Evolutionary conservation across 2,329 filamentous ascomycete genomes (phyloP), one percentile per base, ranked within the genome.

Genomic region (Fusarium oxysporum): DNA sequence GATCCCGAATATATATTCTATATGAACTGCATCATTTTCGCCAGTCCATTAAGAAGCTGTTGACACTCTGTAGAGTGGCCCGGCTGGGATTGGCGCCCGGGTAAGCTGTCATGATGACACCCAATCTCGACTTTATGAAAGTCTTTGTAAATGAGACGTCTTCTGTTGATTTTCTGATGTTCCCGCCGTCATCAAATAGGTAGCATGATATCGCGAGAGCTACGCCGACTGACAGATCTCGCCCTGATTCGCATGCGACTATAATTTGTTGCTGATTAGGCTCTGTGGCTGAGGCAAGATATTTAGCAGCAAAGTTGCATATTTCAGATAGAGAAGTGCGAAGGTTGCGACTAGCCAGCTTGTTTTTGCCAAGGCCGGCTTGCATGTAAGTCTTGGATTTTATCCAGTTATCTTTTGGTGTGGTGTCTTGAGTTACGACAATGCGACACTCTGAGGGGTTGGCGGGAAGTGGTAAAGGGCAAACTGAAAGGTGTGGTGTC

Each of bases 1-100:
- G 25, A 28, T 6, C 17, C 23, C n/a, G 35, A 21, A 43, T 16
- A 40, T n/a, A 30, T 66, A 23, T 35, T 40, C 8, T 25, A n/a
- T 10, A 35, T 12, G 5, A 10, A 13, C 2, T 16, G 16, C 10
- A 23, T 80, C 65, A 73, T 79, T 69, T 82, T 50, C 79, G 78
- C 81, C 83, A 85, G 63, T 87, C 87, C 90, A 98, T 96, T 57
- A 98, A 83, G 77, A 94, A 97, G 62, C 93, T 93, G 81, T 98
- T 98, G 9, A 98, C 92, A 74, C 94, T 96, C 82, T 98, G 95
- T 41, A 98, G 83, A 0, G 95, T 98, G 28, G 93, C 88, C 40
- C 96, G 87, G 70, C 92, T 95, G 0, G 96, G 95, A 79, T 97
- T 97, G 5, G 92, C 92, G 74, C 92, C 91, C 2, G 95, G 92